Evolutionary conservation across 441 rosid species (phyloP), one percentile per base, ranked within the genome.

Genomic region (Manihot esculenta): DNA sequence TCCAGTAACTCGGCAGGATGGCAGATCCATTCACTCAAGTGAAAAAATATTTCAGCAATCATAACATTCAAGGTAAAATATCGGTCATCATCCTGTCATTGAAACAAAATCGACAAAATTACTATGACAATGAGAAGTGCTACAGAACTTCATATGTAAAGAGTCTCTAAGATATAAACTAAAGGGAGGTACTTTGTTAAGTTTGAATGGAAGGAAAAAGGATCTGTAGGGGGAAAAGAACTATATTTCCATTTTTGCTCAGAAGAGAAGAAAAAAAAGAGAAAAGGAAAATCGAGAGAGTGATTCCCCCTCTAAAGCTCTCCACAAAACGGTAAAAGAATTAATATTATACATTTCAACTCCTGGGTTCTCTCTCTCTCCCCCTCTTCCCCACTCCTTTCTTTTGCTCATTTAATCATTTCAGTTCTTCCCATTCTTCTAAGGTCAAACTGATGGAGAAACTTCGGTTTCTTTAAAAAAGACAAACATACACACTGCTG

Each of bases 21-120:
- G 72, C 63, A 63, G 81, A 88, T 80, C 83, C 88, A 78, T 69
- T 88, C 89, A 64, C 71, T 81, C 45, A 83, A 79, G 78, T 77
- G 86, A 80, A 93, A 84, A 78, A 90, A 89, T 77, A 87, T 87
- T 80, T 88, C 84, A n/a, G 97, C 71, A 44, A 92, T 78, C 68
- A 77, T 74, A 62, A 82, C 79, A 76, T 96, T 91, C 84, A 96
- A 80, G 64, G 73, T 74, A 71, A 90, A 87, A 81, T 86, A 87
- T 78, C 84, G 79, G 69, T 84, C 89, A 75, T 79, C 93, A 72
- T 72, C 85, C 98, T 95, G 89, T 72, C 81, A 82, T 33, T 33
- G 38, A 33, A 33, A 33, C 38, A 33, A 33, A 33, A 33, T 33
- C 6, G 38, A 33, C 5, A 33, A 33, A 33, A 7, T 33, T 33